phyloP scores from a whole-genome alignment of 805 yeast genomes.

The Tetrapisispora taiwanensis region DNA sequence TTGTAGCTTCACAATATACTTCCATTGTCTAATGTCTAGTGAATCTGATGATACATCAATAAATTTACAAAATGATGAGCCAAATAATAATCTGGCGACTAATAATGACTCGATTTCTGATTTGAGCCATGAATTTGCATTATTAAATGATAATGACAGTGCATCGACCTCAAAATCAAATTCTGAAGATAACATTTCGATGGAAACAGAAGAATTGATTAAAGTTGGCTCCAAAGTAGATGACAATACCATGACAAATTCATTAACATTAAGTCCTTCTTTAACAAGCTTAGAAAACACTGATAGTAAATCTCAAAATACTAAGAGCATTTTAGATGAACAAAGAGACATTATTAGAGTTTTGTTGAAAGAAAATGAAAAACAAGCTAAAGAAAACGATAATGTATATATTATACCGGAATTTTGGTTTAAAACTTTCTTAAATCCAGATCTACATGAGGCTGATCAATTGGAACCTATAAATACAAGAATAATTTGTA shows the following conservation, averaged over 20 bases:
- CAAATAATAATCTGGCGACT: neutral
- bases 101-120: neutral
- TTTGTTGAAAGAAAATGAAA: constrained; percentile 9
- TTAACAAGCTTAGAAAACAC: neutral
- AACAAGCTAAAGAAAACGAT: constrained; percentile 36
- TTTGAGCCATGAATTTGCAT: constrained; percentile 1
- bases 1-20: too few relatives aligned
- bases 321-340: neutral
- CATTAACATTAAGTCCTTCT: neutral
- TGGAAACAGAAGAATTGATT: neutral
- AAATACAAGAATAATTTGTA: constrained; percentile 36
- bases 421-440: constrained; percentile 35
- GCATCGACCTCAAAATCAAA: neutral
- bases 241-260: neutral
- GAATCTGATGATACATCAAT: neutral
- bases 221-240: neutral
- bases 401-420: constrained; percentile 40
- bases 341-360: constrained; percentile 15
- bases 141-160: neutral
- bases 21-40: neutral
- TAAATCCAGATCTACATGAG: constrained; percentile 24
- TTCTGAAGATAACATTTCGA: neutral
- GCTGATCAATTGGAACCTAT: constrained; percentile 37
- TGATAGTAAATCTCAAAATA: too few relatives aligned
- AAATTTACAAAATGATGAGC: neutral